Evolutionary conservation across 257 asterid genomes (phyloP).

Genomic region (Petunia axillaris): DNA sequence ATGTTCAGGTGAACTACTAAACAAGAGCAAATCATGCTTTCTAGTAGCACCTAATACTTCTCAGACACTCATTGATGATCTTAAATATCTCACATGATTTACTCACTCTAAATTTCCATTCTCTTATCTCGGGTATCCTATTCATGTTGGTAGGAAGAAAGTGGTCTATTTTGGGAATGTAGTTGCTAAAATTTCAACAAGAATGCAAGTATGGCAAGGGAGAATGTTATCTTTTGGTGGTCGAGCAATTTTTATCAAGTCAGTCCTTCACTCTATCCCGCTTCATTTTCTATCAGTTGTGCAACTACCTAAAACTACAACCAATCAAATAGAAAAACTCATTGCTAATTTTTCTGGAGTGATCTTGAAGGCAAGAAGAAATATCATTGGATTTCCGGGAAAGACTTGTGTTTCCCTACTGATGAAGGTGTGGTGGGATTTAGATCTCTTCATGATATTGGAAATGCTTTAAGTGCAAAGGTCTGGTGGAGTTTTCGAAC

Average conservation of each 20-base stretch:
- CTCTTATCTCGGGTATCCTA: not conserved
- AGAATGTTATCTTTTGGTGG: not conserved
- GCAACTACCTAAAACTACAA: not conserved
- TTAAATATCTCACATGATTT: not conserved
- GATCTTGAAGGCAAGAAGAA: not conserved
- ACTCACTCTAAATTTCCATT: not conserved
- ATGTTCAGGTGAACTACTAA: not conserved
- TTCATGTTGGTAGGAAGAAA: not conserved
- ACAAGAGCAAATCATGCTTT: not conserved
- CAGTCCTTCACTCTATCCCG: not conserved
- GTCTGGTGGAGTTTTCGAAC: not conserved
- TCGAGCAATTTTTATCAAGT: not conserved
- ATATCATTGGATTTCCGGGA: not conserved
- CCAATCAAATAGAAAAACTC: not conserved
- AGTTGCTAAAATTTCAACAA: not conserved
- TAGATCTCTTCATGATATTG: not conserved
- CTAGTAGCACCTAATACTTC: not conserved
- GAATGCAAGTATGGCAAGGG: not conserved
- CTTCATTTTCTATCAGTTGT: not conserved
- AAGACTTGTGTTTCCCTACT: not conserved
- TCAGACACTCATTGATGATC: not conserved
- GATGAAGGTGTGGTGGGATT: not conserved
- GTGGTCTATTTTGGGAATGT: not conserved
- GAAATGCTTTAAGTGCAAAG: not conserved
- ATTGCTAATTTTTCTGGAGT: not conserved